Evolutionary conservation across 2,329 filamentous ascomycete species (phyloP).

Genomic region (Sphaerulina musiva): DNA sequence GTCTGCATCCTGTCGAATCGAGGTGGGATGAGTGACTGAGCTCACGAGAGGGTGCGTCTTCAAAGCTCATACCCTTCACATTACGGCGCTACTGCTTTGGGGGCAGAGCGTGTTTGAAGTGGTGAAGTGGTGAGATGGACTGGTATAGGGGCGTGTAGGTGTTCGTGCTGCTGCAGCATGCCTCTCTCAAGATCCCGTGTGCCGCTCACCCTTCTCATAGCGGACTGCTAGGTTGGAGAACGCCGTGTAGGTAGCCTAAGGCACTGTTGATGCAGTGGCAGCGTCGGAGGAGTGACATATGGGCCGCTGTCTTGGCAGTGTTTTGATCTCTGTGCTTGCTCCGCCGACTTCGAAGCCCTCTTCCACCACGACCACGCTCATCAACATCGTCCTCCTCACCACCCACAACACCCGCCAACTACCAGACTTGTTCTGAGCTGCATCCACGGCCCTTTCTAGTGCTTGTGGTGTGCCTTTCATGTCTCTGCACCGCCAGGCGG

Average conservation of each 20-base stretch:
- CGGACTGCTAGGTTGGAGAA: neutral
- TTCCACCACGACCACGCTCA: neutral
- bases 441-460: neutral
- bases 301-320: constrained; percentile 1
- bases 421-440: neutral
- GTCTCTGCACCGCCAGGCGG: constrained; percentile 2
- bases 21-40: too few species aligned
- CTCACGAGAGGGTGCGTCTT: too few species aligned
- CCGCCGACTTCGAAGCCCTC: neutral
- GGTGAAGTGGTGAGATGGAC: too few species aligned
- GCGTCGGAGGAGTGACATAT: constrained; percentile 2
- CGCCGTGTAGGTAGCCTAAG: neutral
- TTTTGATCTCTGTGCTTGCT: neutral
- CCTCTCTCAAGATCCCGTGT: too few species aligned
- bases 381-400: neutral
- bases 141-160: too few species aligned
- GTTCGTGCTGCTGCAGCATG: too few species aligned
- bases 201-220: too few species aligned
- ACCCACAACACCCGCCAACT: neutral
- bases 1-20: too few species aligned
- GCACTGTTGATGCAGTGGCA: neutral
- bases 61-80: too few species aligned
- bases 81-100: too few species aligned
- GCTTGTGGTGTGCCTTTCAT: neutral
- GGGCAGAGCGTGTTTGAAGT: too few species aligned